Percentiles rank a stretch among this genome's conserved stretches.
These are phyloP conservation scores for Plantago major DNA, from an alignment of 257 asterid species.

Conservation along the genomic window DNA sequence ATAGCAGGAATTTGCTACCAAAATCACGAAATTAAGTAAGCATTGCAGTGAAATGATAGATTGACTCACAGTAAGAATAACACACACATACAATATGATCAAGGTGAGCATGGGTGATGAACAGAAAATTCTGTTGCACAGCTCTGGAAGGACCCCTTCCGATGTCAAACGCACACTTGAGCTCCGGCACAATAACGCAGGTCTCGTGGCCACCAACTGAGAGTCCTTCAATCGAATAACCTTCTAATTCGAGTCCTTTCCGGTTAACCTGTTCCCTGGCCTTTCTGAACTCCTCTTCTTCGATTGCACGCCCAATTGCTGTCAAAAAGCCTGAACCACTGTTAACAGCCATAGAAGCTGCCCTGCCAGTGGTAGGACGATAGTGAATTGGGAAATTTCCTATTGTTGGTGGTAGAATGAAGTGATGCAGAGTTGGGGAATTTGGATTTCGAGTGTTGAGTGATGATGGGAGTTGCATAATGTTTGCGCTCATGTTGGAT, in stretches of 20 bases:
- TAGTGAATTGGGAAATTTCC: slow-evolving; percentile 16
- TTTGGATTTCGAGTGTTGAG: too few relatives aligned
- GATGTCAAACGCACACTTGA: slow-evolving; percentile 84
- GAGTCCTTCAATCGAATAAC: slow-evolving; percentile 74
- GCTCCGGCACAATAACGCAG: slow-evolving; percentile 87
- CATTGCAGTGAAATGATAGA: neutral
- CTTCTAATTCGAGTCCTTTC: slow-evolving; percentile 55
- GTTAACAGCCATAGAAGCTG: slow-evolving; percentile 16
- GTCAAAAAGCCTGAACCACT: slow-evolving; percentile 58
- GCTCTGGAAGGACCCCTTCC: slow-evolving; percentile 95
- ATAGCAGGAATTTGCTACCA: too few relatives aligned
- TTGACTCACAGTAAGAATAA: neutral
- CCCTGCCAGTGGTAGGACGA: neutral
- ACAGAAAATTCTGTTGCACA: slow-evolving; percentile 80
- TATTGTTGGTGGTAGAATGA: too few relatives aligned
- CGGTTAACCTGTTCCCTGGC: slow-evolving; percentile 86
- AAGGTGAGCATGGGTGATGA: slow-evolving; percentile 97
- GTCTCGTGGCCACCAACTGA: slow-evolving; percentile 97
- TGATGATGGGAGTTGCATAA: too few relatives aligned
- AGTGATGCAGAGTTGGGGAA: too few relatives aligned
- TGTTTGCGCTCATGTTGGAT: too few relatives aligned
- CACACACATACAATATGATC: slow-evolving; percentile 77
- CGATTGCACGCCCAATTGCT: slow-evolving; percentile 79
- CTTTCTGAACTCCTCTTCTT: slow-evolving; percentile 90
- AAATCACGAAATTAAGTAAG: neutral